A percentile compares a stretch with the other conserved stretches of the same genome.
Evolutionary conservation across 169 alveolate genomes (phyloP).

Genomic region (Plasmodium ovale): DNA sequence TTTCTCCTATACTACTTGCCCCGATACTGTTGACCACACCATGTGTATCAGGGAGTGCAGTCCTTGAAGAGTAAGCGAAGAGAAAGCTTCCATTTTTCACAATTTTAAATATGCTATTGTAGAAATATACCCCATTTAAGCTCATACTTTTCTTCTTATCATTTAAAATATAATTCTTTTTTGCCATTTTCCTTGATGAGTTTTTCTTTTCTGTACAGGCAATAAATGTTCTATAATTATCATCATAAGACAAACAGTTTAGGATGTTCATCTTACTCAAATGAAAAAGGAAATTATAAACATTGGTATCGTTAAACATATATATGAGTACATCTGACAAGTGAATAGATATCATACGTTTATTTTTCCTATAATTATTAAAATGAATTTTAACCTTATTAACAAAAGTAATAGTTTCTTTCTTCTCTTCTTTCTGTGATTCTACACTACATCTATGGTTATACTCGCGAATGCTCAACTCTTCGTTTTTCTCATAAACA

Average conservation of each 20-base stretch:
- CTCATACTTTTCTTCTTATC: constrained; percentile 3
- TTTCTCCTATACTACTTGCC: no score
- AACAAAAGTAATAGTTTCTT: constrained; percentile 24
- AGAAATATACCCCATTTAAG: constrained; percentile 12
- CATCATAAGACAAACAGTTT: constrained; percentile 22
- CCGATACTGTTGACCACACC: background rate
- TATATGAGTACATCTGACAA: constrained; percentile 19
- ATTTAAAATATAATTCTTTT: constrained; percentile 13
- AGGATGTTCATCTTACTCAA: constrained; percentile 32
- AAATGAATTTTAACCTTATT: constrained; percentile 33
- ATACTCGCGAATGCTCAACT: background rate
- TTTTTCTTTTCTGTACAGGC: background rate
- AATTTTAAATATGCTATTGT: constrained; percentile 35
- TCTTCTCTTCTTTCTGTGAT: background rate
- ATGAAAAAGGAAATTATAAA: constrained; percentile 12
- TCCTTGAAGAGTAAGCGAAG: constrained; percentile 16
- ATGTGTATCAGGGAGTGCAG: background rate
- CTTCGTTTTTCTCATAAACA: background rate
- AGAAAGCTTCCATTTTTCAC: constrained; percentile 34
- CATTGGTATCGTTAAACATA: background rate
- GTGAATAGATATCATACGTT: constrained; percentile 51
- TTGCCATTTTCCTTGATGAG: background rate
- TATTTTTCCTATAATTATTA: constrained; percentile 52
- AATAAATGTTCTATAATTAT: background rate
- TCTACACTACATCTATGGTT: background rate